A percentile compares a stretch with the other conserved stretches of the same genome.
Evolutionary conservation across 768 basidiomycete species (phyloP).

Genomic region (Terana coerulea): DNA sequence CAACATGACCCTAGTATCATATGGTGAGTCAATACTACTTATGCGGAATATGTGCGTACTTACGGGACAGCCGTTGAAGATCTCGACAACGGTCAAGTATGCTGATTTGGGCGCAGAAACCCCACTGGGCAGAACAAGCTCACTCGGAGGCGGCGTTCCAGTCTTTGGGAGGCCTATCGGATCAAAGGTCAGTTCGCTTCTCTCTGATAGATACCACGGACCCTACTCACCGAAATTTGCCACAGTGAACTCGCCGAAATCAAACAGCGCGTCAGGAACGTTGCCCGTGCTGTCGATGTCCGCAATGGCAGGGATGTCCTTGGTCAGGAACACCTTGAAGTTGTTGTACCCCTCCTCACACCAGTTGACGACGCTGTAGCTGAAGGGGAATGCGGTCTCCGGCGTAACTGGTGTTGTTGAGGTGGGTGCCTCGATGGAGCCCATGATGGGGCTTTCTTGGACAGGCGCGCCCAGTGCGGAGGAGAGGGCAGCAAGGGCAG

Average conservation of each 20-base stretch:
- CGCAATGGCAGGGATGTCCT: conserved; percentile 3
- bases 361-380: conserved; percentile 11
- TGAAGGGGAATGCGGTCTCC: conserved; percentile 4
- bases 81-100: conserved; percentile 10
- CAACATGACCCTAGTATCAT: conserved; percentile 7
- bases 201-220: neutral
- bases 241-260: conserved; percentile 9
- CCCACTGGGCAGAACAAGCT: neutral
- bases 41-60: neutral
- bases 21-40: neutral
- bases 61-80: conserved; percentile 12
- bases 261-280: neutral
- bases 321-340: conserved; percentile 11
- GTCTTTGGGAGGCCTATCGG: conserved; percentile 5
- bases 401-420: neutral
- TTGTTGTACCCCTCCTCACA: conserved; percentile 15
- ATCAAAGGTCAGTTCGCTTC: neutral
- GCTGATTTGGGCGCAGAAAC: neutral
- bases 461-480: neutral
- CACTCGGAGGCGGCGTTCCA: conserved; percentile 5
- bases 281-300: conserved; percentile 13
- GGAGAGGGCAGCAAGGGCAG: conserved; percentile 7
- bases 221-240: conserved; percentile 12
- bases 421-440: conserved; percentile 8
- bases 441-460: conserved; percentile 15